Conservation (phyloP, 2,329 filamentous ascomycete genomes). For the Botryotinia calthae region DNA sequence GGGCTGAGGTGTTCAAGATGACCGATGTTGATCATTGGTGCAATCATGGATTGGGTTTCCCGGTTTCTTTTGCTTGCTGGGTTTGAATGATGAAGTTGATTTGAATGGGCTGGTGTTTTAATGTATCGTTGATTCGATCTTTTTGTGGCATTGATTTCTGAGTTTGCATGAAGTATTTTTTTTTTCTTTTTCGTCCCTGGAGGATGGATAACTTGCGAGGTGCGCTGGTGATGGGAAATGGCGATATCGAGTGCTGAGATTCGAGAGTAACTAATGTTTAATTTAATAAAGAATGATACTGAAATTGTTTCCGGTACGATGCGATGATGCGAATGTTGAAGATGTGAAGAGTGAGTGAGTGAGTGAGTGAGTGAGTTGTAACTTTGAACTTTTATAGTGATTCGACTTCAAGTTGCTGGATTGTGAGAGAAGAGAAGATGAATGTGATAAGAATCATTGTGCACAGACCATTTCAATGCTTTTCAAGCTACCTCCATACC, state of each 20-base stretch:
- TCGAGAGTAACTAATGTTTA: not conserved
- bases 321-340: not conserved
- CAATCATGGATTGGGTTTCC: not conserved
- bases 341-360: not conserved
- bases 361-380: not conserved
- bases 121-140: not conserved
- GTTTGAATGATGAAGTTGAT: not conserved
- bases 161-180: not conserved
- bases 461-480: not conserved
- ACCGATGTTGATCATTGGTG: not conserved
- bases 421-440: not conserved
- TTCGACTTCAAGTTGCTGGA: not conserved
- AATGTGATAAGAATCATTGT: not conserved
- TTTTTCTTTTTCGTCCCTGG: not conserved
- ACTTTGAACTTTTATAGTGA: not conserved
- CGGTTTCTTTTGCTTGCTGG: not conserved
- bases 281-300: not conserved
- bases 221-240: not conserved
- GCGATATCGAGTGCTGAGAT: not conserved
- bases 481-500: too few relatives aligned
- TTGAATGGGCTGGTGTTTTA: not conserved
- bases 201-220: not conserved
- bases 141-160: not conserved
- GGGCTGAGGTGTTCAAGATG: not conserved
- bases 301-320: not conserved